Evolutionary conservation across 352 stramenopile genomes (phyloP), one percentile per base, ranked within the genome.

Genomic region (Phytophthora macrochlamydospora): DNA sequence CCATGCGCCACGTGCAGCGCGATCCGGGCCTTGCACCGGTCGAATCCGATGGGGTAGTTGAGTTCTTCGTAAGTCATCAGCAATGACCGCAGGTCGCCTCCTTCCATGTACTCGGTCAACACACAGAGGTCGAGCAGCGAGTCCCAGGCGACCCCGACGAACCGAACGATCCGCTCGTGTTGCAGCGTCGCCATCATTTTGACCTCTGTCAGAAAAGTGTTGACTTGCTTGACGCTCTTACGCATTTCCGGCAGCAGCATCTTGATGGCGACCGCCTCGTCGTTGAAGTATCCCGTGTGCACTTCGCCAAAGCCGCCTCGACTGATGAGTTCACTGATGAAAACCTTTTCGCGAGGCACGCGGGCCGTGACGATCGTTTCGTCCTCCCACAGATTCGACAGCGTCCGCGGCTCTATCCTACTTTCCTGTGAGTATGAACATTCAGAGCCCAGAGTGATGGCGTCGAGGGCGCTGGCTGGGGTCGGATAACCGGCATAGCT

Each of bases 41-140:
- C 73, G 49, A 67, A 68, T 1, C 49, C 48, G 40, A 72, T 35
- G 7, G 72, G 65, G 0, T 53, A 77, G 0, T 59, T 65, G 28
- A 67, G 51, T 2, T 73, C 59, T n/a, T 83, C 59, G 43, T 63
- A 80, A 2, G 65, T 64, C 30, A 62, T 65, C 7, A 87, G 60
- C 30, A 83, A 38, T 1, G 52, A 67, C 7, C 67, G 67, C 7
- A 88, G 56, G 42, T 88, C 76, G 1, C 69, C 69, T 29, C 66
- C 63, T 65, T 73, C 65, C 79, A 88, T 88, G 64, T 71, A 83
- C 59, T 88, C 79, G 8, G 71, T 80, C 33, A 88, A 40, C 11
- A 76, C 67, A 45, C 72, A 78, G 8, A 84, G 40, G 7, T 82
- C 73, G 5, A 51, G 66, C 13, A 83, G 61, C 5, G 75, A 78